Evolutionary conservation across 202 grass and related monocot genomes (phyloP).

Genomic region (Zoysia matrella): DNA sequence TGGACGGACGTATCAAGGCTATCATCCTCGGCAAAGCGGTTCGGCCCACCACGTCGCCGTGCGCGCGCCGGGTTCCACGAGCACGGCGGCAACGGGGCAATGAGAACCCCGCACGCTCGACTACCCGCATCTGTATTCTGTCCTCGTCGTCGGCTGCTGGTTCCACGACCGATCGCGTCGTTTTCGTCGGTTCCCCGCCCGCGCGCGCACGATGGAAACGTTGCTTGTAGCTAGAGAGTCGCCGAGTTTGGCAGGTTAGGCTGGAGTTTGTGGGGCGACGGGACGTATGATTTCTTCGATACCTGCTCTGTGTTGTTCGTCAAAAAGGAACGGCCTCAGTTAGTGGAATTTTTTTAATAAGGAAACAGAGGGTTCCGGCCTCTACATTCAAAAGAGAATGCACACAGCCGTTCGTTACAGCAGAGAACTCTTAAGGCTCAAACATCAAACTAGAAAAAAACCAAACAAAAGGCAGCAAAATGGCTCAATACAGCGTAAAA

Average conservation of each 20-base stretch:
- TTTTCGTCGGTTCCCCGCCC: not conserved
- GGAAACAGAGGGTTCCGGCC: no score
- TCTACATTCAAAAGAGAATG: no score
- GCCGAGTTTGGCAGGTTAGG: slow-evolving; percentile 12
- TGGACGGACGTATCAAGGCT: not conserved
- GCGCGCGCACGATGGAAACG: not conserved
- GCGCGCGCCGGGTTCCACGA: not conserved
- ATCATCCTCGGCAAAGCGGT: not conserved
- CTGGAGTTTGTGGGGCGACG: slow-evolving; percentile 2
- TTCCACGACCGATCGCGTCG: not conserved
- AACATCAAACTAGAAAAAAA: no score
- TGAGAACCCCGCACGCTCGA: no score
- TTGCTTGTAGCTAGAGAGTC: not conserved
- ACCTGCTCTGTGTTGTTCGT: no score
- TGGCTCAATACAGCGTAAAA: no score
- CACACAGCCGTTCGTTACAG: no score
- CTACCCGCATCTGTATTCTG: no score
- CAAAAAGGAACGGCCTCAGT: not conserved
- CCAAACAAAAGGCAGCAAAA: no score
- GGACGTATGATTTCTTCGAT: not conserved
- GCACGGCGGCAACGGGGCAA: not conserved
- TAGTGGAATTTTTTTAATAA: no score
- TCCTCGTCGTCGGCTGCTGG: not conserved
- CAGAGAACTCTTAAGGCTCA: no score
- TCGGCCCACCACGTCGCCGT: slow-evolving; percentile 15